phyloP scores from a whole-genome alignment of 805 yeast genomes.

The Candida xiaguanensis region DNA sequence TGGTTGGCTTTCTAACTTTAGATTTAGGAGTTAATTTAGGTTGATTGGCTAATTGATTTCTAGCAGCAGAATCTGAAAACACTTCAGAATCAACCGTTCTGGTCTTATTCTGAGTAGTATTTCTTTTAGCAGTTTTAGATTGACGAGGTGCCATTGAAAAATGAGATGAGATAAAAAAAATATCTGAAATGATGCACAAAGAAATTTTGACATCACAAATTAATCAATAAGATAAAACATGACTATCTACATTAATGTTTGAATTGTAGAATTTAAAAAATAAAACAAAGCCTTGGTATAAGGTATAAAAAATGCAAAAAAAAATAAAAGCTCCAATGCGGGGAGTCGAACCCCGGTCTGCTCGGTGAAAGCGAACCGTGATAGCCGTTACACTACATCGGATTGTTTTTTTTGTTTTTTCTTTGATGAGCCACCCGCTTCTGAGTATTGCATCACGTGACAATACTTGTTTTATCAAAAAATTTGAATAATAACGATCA shows the following conservation, averaged over 20 bases:
- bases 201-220: background rate
- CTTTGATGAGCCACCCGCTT: too few species aligned
- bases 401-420: constrained; percentile 16
- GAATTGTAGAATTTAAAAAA: too few species aligned
- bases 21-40: constrained; percentile 63
- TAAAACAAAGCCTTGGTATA: too few species aligned
- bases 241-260: too few species aligned
- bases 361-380: constrained; percentile 55
- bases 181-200: background rate
- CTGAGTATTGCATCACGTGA: too few species aligned
- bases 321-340: constrained; percentile 55
- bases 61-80: constrained; percentile 59
- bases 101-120: constrained; percentile 47
- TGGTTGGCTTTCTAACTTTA: constrained; percentile 45
- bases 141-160: constrained; percentile 54
- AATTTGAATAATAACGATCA: too few species aligned
- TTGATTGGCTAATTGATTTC: constrained; percentile 57
- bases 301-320: background rate
- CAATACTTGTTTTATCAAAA: too few species aligned
- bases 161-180: constrained; percentile 5
- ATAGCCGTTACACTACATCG: constrained; percentile 53
- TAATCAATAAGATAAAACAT: background rate
- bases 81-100: constrained; percentile 66
- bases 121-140: constrained; percentile 57
- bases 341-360: constrained; percentile 81